phyloP scores from a whole-genome alignment of 2,329 filamentous ascomycete species.

The Alternaria novae-zelandiae region DNA sequence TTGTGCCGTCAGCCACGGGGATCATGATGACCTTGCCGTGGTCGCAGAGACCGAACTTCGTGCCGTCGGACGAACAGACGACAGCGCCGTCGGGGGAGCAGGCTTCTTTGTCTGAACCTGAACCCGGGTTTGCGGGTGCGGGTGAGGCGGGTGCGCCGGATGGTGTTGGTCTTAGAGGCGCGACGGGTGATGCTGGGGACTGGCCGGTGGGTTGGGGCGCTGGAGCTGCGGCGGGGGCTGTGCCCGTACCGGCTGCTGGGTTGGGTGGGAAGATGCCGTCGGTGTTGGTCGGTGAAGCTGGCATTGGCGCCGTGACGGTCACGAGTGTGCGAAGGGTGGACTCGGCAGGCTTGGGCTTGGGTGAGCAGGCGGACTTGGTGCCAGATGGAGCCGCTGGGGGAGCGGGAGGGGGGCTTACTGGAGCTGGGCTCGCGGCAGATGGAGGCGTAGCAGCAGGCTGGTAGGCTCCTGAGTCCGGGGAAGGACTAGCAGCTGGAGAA shows the following conservation, averaged over 20 bases:
- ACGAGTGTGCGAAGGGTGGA: conserved; percentile 31
- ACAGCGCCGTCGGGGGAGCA: conserved; percentile 46
- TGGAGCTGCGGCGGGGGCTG: background rate
- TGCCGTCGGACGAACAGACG: conserved; percentile 47
- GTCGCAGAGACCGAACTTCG: conserved; percentile 51
- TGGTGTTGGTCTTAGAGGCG: background rate
- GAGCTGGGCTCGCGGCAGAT: background rate
- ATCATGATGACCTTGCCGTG: conserved; percentile 48
- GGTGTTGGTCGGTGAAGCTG: background rate
- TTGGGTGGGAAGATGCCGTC: background rate
- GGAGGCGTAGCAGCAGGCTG: conserved; percentile 3
- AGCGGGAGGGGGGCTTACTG: conserved; percentile 5
- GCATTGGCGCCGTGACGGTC: conserved; percentile 31
- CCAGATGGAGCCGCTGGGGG: conserved; percentile 8
- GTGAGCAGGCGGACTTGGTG: conserved; percentile 1
- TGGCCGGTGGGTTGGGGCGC: conserved; percentile 1
- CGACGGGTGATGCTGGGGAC: background rate
- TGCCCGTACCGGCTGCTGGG: background rate
- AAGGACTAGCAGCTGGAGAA: background rate
- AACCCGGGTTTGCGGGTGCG: background rate
- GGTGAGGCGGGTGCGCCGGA: conserved; percentile 1
- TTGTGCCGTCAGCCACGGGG: conserved; percentile 51
- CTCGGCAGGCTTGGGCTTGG: background rate
- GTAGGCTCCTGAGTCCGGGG: background rate
- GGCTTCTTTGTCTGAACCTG: conserved; percentile 6